Evolutionary conservation across 192 early-diverging fungal species (phyloP).

Genomic region (Coemansia sp.): DNA sequence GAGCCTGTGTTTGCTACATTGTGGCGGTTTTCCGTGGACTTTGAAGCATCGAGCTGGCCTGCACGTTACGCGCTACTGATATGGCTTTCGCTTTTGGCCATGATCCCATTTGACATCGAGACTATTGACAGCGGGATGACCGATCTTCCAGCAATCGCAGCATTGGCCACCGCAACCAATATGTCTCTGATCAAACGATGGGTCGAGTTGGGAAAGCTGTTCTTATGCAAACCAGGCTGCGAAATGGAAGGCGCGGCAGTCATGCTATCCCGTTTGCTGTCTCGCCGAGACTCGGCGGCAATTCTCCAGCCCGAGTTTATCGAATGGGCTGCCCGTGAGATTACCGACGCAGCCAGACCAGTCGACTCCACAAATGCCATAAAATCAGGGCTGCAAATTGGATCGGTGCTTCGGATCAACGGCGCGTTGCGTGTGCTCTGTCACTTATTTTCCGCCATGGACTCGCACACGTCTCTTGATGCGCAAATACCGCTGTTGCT

Average conservation of each 20-base stretch:
- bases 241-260: conserved; percentile 85
- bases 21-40: conserved; percentile 19
- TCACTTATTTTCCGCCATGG: conserved; percentile 44
- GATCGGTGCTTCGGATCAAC: conserved; percentile 31
- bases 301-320: conserved; percentile 67
- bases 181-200: conserved; percentile 67
- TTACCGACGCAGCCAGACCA: conserved; percentile 20
- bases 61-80: conserved; percentile 79
- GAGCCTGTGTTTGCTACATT: conserved; percentile 85
- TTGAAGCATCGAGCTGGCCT: conserved; percentile 61
- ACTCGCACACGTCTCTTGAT: conserved; percentile 16
- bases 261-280: conserved; percentile 78
- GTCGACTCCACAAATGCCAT: conserved; percentile 9
- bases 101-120: conserved; percentile 93
- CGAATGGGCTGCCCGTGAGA: conserved; percentile 61
- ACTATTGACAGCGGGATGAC: conserved; percentile 73
- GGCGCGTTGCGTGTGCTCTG: conserved; percentile 49
- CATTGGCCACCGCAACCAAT: not conserved
- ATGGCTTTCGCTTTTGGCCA: conserved; percentile 92
- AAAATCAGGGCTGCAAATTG: conserved; percentile 17
- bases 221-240: conserved; percentile 72
- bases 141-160: conserved; percentile 15
- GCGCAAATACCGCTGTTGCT: conserved; percentile 22
- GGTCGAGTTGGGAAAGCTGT: conserved; percentile 65
- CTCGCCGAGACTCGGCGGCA: conserved; percentile 71